Conservation (phyloP, 2,329 filamentous ascomycete species). For the Colletotrichum filicis region DNA sequence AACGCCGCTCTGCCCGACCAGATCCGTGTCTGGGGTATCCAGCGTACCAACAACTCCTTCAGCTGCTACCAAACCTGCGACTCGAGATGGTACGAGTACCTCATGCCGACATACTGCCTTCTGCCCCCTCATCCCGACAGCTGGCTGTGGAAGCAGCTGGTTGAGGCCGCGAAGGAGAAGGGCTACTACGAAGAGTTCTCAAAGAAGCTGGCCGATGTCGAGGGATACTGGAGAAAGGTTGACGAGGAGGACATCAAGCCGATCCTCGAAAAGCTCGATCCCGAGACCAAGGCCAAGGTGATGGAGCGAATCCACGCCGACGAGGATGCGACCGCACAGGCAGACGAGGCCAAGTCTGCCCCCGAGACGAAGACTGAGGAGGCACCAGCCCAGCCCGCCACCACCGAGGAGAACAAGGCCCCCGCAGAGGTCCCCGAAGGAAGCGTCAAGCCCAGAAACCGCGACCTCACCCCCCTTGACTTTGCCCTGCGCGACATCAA, state of each 20-base stretch:
- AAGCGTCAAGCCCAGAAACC: slow-evolving; percentile 51
- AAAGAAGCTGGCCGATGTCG: slow-evolving; percentile 79
- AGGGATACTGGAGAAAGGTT: slow-evolving; percentile 83
- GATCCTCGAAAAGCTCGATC: slow-evolving; percentile 70
- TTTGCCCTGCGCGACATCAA: slow-evolving; percentile 80
- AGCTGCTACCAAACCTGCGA: slow-evolving; percentile 96
- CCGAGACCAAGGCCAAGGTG: slow-evolving; percentile 71
- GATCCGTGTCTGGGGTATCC: slow-evolving; percentile 95
- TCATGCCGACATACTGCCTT: slow-evolving; percentile 93
- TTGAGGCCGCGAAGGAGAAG: slow-evolving; percentile 79
- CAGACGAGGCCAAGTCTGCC: slow-evolving; percentile 39
- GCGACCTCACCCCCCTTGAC: slow-evolving; percentile 65
- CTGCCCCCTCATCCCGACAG: slow-evolving; percentile 91
- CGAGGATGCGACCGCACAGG: slow-evolving; percentile 35
- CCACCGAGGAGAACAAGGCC: slow-evolving; percentile 27
- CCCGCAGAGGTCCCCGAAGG: slow-evolving; percentile 34
- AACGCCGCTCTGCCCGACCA: slow-evolving; percentile 86
- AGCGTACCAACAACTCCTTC: slow-evolving; percentile 89
- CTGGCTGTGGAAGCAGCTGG: slow-evolving; percentile 84
- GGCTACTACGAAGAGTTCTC: slow-evolving; percentile 76
- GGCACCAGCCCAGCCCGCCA: slow-evolving; percentile 27
- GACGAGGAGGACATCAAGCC: slow-evolving; percentile 85
- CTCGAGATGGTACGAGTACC: slow-evolving; percentile 95
- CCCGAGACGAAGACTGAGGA: slow-evolving; percentile 38
- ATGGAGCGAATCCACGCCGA: slow-evolving; percentile 67